phyloP scores from a whole-genome alignment of 148 eudicot genomes.

The Bassia scoparia region DNA sequence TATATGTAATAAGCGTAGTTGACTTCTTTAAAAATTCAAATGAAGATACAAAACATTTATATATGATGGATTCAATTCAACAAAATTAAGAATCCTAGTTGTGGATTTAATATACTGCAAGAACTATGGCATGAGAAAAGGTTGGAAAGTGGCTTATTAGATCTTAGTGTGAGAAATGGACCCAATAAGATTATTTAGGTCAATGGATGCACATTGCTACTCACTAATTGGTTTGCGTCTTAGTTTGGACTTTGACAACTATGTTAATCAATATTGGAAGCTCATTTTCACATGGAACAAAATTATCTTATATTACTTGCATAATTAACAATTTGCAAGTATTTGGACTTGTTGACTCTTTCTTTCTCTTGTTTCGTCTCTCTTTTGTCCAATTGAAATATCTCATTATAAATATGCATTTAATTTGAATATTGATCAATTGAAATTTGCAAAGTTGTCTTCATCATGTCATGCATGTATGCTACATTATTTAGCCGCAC shows the following conservation, averaged over 20 bases:
- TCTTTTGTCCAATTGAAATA: not conserved
- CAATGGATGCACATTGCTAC: slow-evolving; percentile 16
- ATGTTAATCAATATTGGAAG: slow-evolving; percentile 19
- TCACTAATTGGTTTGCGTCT: slow-evolving; percentile 4
- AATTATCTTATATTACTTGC: not conserved
- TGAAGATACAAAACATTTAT: no score
- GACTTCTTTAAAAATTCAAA: no score
- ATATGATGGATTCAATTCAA: not conserved
- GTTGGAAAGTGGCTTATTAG: not conserved
- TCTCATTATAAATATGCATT: not conserved
- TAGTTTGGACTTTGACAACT: slow-evolving; percentile 22
- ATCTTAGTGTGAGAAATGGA: not conserved
- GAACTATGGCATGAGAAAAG: slow-evolving; percentile 20
- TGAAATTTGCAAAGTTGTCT: not conserved
- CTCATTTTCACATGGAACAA: slow-evolving; percentile 22
- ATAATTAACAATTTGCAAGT: not conserved
- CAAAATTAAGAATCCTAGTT: slow-evolving; percentile 5
- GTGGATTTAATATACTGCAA: not conserved
- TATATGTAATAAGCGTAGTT: no score
- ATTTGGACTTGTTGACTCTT: slow-evolving; percentile 18
- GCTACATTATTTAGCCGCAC: not conserved
- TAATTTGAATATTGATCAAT: not conserved
- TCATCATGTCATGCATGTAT: not conserved
- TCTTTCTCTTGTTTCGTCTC: slow-evolving; percentile 9
- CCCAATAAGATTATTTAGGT: slow-evolving; percentile 16